These are phyloP conservation scores for Anisodus acutangulus DNA, from an alignment of 257 asterid species.

Conservation along the genomic window DNA sequence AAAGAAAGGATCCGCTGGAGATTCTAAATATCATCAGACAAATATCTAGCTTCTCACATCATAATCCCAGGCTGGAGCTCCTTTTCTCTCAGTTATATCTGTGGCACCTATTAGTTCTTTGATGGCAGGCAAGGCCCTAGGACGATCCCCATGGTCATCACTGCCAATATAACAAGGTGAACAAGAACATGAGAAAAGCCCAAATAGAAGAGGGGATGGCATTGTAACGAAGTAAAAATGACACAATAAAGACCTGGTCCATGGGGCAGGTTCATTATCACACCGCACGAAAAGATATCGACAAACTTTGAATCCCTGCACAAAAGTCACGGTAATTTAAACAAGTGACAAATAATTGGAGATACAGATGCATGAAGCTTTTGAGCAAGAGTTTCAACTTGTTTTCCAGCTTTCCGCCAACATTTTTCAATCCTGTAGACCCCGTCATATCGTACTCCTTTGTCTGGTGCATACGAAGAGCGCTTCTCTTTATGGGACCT, in stretches of 20 bases:
- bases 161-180: slow-evolving; percentile 46
- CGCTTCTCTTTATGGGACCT: slow-evolving; percentile 91
- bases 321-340: slow-evolving; percentile 27
- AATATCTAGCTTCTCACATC: slow-evolving; percentile 60
- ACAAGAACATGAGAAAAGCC: slow-evolving; percentile 18
- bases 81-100: slow-evolving; percentile 66
- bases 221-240: slow-evolving; percentile 12
- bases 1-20: background rate
- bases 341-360: slow-evolving; percentile 11
- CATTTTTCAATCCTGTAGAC: slow-evolving; percentile 89
- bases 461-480: slow-evolving; percentile 80
- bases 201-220: background rate
- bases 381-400: slow-evolving; percentile 44
- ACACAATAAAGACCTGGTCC: slow-evolving; percentile 66
- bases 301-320: slow-evolving; percentile 79
- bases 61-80: slow-evolving; percentile 79
- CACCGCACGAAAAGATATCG: slow-evolving; percentile 92
- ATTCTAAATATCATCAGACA: background rate
- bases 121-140: slow-evolving; percentile 66
- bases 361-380: slow-evolving; percentile 20
- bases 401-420: slow-evolving; percentile 84
- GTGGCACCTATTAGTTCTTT: slow-evolving; percentile 64
- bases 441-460: slow-evolving; percentile 91
- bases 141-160: slow-evolving; percentile 77
- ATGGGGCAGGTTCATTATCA: slow-evolving; percentile 96